Conservation (phyloP, 192 early-diverging fungal species). For the Endogone sp. region DNA sequence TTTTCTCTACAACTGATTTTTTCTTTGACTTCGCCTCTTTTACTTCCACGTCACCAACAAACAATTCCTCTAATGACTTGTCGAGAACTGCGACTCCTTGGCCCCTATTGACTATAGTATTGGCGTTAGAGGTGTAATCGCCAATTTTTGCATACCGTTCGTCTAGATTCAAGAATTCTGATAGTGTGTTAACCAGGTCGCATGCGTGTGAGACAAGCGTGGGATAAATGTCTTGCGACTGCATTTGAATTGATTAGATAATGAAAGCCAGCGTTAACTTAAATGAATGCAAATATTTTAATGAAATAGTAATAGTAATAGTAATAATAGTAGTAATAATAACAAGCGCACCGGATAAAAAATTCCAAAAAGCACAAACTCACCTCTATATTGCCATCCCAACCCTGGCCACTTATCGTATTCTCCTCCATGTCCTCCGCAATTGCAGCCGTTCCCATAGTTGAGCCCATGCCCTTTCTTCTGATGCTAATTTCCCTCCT, state of each 20-base stretch:
- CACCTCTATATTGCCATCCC: no score
- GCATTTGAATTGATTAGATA: no score
- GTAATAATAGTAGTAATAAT: no score
- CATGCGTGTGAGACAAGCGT: background rate
- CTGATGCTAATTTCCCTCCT: background rate
- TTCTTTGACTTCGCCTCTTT: no score
- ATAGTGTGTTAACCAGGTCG: background rate
- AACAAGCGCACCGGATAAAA: no score
- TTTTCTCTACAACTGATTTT: no score
- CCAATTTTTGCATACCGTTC: background rate
- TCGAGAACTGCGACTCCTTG: background rate
- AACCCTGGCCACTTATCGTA: no score
- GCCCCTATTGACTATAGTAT: background rate
- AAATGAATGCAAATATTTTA: background rate
- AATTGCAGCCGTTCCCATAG: background rate
- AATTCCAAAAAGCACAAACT: no score
- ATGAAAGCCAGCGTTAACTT: no score
- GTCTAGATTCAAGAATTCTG: background rate
- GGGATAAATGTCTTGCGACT: background rate
- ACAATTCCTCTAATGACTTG: no score
- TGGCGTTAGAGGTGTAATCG: background rate
- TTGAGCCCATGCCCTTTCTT: background rate
- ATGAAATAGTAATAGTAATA: background rate
- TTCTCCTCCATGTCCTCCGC: background rate
- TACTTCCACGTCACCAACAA: no score